Percentiles rank a stretch among this genome's conserved stretches.
Evolutionary conservation across 2,329 filamentous ascomycete species (phyloP).

Genomic region (Daldinia sp.): DNA sequence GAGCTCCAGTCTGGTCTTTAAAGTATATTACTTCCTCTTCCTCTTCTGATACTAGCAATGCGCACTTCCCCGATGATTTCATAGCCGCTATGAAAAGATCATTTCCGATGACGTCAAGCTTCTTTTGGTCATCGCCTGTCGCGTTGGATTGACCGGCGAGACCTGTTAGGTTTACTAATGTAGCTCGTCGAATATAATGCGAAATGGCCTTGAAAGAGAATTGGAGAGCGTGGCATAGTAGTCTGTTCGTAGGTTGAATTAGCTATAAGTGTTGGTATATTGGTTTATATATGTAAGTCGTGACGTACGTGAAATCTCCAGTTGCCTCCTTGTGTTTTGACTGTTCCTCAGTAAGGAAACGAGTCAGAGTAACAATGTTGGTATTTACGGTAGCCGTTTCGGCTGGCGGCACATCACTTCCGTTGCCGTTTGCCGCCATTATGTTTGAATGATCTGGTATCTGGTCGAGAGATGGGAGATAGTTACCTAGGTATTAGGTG

Average conservation of each 20-base stretch:
- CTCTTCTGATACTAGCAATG: slow-evolving; percentile 95
- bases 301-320: slow-evolving; percentile 92
- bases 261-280: slow-evolving; percentile 7
- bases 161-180: slow-evolving; percentile 93
- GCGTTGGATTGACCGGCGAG: slow-evolving; percentile 94
- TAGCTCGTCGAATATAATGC: slow-evolving; percentile 97
- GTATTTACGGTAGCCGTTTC: slow-evolving; percentile 88
- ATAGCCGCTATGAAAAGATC: slow-evolving; percentile 97
- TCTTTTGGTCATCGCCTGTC: slow-evolving; percentile 98
- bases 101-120: slow-evolving; percentile 98
- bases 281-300: background rate
- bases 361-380: slow-evolving; percentile 92
- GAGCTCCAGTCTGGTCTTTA: slow-evolving; percentile 74
- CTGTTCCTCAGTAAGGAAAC: slow-evolving; percentile 97
- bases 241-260: slow-evolving; percentile 58
- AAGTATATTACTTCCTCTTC: slow-evolving; percentile 94
- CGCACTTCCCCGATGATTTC: slow-evolving; percentile 89
- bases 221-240: slow-evolving; percentile 96
- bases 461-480: background rate
- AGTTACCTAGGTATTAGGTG: no score
- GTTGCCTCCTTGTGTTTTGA: slow-evolving; percentile 91
- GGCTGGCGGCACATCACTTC: slow-evolving; percentile 45
- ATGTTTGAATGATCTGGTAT: slow-evolving; percentile 12
- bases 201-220: slow-evolving; percentile 99
- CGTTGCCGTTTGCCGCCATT: slow-evolving; percentile 42